Percentiles rank a stretch among this genome's conserved stretches.
Evolutionary conservation across 108 stramenopile species (phyloP).

Genomic region (Cafeteria roenbergensis): DNA sequence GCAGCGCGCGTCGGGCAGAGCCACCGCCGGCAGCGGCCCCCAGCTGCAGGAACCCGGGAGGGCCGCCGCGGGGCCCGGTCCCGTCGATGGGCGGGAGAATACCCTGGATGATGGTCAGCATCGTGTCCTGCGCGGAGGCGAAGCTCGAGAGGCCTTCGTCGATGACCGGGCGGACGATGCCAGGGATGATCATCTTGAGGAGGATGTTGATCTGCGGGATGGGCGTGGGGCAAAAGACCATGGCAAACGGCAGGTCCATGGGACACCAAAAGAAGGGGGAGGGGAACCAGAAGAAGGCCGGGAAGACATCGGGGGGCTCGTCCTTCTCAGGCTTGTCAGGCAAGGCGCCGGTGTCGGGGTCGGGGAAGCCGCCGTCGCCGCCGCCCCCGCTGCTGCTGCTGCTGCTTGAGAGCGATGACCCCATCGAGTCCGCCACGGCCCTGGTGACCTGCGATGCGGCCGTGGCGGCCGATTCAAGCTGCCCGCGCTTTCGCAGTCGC

Average conservation of each 20-base stretch:
- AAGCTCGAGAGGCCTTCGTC: not conserved
- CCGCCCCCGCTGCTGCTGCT: too few relatives aligned
- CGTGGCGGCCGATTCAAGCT: too few relatives aligned
- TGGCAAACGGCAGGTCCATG: not conserved
- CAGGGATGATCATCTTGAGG: not conserved
- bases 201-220: not conserved
- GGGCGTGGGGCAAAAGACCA: not conserved
- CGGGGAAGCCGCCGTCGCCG: too few relatives aligned
- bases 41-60: not conserved
- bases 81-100: not conserved
- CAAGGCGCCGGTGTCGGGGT: too few relatives aligned
- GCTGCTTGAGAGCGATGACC: too few relatives aligned
- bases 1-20: too few relatives aligned
- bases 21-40: too few relatives aligned
- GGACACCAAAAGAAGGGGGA: not conserved
- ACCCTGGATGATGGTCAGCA: not conserved
- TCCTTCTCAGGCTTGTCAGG: not conserved
- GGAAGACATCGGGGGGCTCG: not conserved
- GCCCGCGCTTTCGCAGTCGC: too few relatives aligned
- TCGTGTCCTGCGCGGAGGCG: not conserved
- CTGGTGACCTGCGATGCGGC: too few relatives aligned
- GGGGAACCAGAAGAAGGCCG: not conserved
- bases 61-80: too few relatives aligned
- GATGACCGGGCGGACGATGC: not conserved
- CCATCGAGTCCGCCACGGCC: too few relatives aligned